Conservation (phyloP, 306 rosid genomes). For the Carpinus fangiana region DNA sequence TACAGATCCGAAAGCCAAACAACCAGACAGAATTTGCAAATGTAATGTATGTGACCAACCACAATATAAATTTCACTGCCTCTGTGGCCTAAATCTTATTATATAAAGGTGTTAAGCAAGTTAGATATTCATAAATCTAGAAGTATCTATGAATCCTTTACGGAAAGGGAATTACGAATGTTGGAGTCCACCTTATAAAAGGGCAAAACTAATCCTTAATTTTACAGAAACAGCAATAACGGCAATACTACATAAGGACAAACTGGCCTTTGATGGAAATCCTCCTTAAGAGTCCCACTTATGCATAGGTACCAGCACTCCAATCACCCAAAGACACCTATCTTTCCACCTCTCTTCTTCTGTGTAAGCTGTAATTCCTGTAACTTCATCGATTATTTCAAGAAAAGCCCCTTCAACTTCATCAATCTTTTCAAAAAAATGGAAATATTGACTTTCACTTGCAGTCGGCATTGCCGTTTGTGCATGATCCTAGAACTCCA, state of each 20-base stretch:
- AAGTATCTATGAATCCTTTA: not conserved
- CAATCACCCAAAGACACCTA: not conserved
- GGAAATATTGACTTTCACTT: not conserved
- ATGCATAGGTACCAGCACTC: not conserved
- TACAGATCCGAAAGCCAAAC: not conserved
- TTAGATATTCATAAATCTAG: not conserved
- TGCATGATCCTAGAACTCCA: not conserved
- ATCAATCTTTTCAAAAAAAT: not conserved
- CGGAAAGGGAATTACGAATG: not conserved
- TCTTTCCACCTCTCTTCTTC: not conserved
- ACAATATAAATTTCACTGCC: not conserved
- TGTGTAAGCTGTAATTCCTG: not conserved
- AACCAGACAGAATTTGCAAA: not conserved
- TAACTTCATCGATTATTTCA: not conserved
- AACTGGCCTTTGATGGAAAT: not conserved
- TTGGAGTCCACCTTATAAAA: not conserved
- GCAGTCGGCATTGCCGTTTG: not conserved
- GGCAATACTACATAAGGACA: not conserved
- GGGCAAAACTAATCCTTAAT: not conserved
- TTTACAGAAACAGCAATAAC: not conserved
- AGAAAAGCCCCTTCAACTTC: not conserved
- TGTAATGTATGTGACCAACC: slow-evolving; percentile 14
- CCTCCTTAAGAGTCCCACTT: not conserved
- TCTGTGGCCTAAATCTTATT: not conserved
- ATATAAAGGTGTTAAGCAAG: not conserved